Base-by-base conservation (phyloP, 2,329 filamentous ascomycete species). In the Diaporthe sp. region DNA sequence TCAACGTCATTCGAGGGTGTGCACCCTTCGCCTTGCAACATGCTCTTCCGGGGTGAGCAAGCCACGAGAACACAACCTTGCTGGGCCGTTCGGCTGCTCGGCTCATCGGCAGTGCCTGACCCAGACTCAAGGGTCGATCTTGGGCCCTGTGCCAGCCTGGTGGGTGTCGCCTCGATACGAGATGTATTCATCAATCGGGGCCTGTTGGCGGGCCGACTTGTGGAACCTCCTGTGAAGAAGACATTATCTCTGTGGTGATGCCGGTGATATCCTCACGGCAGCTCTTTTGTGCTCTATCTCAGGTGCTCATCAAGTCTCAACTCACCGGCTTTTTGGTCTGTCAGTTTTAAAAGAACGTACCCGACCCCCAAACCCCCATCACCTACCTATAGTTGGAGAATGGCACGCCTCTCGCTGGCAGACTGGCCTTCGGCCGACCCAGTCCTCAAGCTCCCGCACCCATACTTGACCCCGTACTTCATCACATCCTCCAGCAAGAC, bases 371-470 rank as follows among this genome's bases (percentile, higher is more conserved):
- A 19, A 35, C 12, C 12, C 44, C 17, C 50, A 25, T 56, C 35
- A 51, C 25, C 35, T 47, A 55, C 35, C 35, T 8, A 37, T 37
- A 9, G 1, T 10, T 50, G 8, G 65, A 71, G 53, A 25, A 78
- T 76, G 76, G 58, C 76, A 68, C 58, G 63, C 69, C 74, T 77
- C 66, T 75, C 74, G 13, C 78, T 81, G 32, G 78, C 76, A 70
- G 74, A 76, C 71, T 80, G 77, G 22, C 74, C 76, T 17, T 76
- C 78, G 9, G 76, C 76, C 25, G 78, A 79, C 6, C 76, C 79
- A 25, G 72, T 82, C 27, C 68, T 81, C 27, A 79, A 78, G 69
- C 79, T 82, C 13, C 80, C 80, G 3, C 79, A 82, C 53, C 81
- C 81, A 1, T 81, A 81, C 70, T 78, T 78, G 44, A 81, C 80